Evolutionary conservation across 768 basidiomycete species (phyloP).

Genomic region (Pleurotus djamor): DNA sequence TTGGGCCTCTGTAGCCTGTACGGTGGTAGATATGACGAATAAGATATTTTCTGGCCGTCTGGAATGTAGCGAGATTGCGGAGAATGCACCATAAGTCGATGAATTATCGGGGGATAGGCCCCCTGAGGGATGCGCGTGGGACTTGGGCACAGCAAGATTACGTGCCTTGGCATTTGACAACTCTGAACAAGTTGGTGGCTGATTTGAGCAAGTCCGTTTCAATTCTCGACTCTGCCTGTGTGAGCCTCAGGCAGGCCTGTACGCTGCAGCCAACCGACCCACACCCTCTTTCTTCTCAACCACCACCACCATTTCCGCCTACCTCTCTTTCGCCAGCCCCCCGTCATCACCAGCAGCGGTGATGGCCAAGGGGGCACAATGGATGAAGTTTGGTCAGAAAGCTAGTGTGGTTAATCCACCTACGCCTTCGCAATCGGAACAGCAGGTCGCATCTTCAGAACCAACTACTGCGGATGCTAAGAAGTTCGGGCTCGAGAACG

Average conservation of each 20-base stretch:
- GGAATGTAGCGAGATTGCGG: not conserved
- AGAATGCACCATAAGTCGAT: not conserved
- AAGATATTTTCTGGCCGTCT: not conserved
- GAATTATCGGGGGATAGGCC: constrained; percentile 6
- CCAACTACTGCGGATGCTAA: constrained; percentile 69
- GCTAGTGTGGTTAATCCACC: constrained; percentile 12
- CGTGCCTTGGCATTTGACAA: constrained; percentile 7
- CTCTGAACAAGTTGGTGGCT: not conserved
- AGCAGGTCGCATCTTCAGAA: constrained; percentile 27
- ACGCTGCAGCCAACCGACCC: not conserved
- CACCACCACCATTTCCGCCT: constrained; percentile 6
- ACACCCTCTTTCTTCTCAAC: constrained; percentile 3
- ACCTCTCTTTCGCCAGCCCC: constrained; percentile 8
- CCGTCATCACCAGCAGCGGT: constrained; percentile 1
- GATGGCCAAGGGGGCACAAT: constrained; percentile 30
- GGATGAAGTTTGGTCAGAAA: constrained; percentile 28
- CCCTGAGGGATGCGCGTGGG: constrained; percentile 4
- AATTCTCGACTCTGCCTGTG: constrained; percentile 4
- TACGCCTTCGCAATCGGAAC: constrained; percentile 18
- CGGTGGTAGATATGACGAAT: too few species aligned
- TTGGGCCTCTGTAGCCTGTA: too few species aligned
- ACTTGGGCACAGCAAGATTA: constrained; percentile 4
- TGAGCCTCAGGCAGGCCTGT: not conserved
- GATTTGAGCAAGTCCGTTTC: constrained; percentile 2
- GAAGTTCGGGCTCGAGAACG: constrained; percentile 97